Base-by-base conservation (phyloP, 1,139 yeast species). In the Scheffersomyces illinoinensis region DNA sequence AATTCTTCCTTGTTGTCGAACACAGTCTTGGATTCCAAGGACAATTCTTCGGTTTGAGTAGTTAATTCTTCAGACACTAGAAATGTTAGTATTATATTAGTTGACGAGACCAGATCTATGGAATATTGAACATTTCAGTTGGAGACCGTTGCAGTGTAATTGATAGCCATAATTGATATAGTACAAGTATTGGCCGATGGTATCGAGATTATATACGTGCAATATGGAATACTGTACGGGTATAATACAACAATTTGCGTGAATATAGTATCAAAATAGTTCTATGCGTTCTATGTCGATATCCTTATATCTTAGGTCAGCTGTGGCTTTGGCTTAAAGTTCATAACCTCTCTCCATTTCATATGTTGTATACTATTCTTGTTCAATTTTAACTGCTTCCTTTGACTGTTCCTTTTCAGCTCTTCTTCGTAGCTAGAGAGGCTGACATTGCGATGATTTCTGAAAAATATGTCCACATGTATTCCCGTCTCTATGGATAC, bases 1-100 rank as follows among this genome's bases (percentile, higher is more conserved):
- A 91, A 89, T 71, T 89, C 91, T 66, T 86, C 89, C 68, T 86
- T 83, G 67, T 84, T 82, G 69, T 87, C 85, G 69, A 90, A 85
- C 58, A 88, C 90, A 57, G 95, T 89, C 69, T 74, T 74, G 68
- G 73, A 71, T 54, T 83, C 86, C 67, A 85, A 77, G 50, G 85
- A 74, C 72, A 85, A 77, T 56, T 81, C 85, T 69, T 84, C 84
- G 62, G 88, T 79, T 71, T 85, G 78, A 69, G 79, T 77, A 68
- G 78, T 73, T 72, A 85, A 77, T 76, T 85, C 88, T 76, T 84
- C 87, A 64, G 86, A 71, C 81, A 77, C 65, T 64, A 47, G 20
- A 56, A 3, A 33, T 18, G 67, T 64, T 64, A 64, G 66, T 65
- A 62, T 58, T 55, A 52, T 50, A 53, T 23, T 54, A 33, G 17